Evolutionary conservation across 257 asterid genomes (phyloP).

Genomic region (Solanum corneliomulleri): DNA sequence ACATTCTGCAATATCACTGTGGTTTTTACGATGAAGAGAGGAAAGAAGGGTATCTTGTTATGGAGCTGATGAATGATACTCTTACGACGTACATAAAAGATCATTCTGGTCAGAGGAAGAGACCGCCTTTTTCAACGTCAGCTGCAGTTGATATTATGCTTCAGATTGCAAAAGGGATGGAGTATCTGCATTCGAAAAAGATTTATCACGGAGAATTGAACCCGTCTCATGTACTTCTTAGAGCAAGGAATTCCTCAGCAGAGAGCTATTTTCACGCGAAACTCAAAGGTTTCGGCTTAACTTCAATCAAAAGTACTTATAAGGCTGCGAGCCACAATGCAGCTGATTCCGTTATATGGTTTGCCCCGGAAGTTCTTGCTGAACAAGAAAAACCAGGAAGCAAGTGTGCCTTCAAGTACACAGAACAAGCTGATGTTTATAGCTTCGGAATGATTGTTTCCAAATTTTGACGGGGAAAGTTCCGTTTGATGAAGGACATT

Average conservation of each 20-base stretch:
- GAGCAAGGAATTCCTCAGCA: conserved; percentile 18
- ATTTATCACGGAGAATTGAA: conserved; percentile 65
- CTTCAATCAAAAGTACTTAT: conserved; percentile 21
- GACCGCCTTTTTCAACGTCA: conserved; percentile 47
- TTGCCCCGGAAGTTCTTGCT: conserved; percentile 77
- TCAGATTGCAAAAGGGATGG: conserved; percentile 88
- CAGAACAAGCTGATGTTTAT: conserved; percentile 74
- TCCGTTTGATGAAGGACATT: conserved; percentile 66
- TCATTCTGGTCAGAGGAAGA: conserved; percentile 44
- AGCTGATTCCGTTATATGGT: conserved; percentile 55
- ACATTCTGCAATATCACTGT: conserved; percentile 50
- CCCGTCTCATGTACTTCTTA: conserved; percentile 65
- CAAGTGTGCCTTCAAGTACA: conserved; percentile 14
- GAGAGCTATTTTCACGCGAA: conserved; percentile 51
- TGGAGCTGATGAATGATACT: conserved; percentile 79
- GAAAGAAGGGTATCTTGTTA: conserved; percentile 71
- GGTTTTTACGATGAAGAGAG: conserved; percentile 77
- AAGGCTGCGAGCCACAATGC: conserved; percentile 7
- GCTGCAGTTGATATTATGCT: conserved; percentile 72
- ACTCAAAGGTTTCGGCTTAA: conserved; percentile 52
- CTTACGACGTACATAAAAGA: conserved; percentile 51
- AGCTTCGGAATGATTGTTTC: conserved; percentile 91
- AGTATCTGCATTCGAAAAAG: conserved; percentile 60
- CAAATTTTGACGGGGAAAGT: conserved; percentile 69
- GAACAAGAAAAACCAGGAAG: conserved; percentile 35